Conservation (phyloP, 108 stramenopile genomes). For the Skeletonema marinoi region DNA sequence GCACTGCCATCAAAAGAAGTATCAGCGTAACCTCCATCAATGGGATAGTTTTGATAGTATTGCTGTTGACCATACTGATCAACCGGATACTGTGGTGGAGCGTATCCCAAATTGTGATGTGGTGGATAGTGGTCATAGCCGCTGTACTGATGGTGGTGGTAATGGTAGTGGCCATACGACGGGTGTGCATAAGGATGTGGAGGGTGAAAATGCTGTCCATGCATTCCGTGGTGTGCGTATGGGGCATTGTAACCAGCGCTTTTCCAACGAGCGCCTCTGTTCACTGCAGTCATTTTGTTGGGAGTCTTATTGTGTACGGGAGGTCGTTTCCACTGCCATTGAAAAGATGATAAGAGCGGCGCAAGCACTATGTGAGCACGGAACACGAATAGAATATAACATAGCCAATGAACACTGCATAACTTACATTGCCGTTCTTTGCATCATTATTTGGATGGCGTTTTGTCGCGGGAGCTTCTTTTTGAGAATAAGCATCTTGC, state of each 20-base stretch:
- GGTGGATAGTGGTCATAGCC: conserved; percentile 28
- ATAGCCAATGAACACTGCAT: neutral
- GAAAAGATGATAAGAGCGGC: neutral
- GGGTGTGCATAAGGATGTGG: conserved; percentile 8
- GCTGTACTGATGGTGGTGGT: conserved; percentile 16
- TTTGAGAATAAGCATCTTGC: conserved; percentile 33
- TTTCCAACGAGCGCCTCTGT: conserved; percentile 14
- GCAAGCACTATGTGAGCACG: neutral
- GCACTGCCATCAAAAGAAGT: conserved; percentile 28
- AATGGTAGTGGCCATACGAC: conserved; percentile 20
- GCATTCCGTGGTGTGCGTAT: conserved; percentile 23
- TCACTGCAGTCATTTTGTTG: neutral
- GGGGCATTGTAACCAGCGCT: conserved; percentile 10
- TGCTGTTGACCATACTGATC: conserved; percentile 30
- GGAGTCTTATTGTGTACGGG: neutral
- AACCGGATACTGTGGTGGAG: conserved; percentile 17
- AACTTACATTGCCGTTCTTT: neutral
- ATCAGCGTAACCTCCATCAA: conserved; percentile 37
- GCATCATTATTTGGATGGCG: neutral
- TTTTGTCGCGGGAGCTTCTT: conserved; percentile 7
- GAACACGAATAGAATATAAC: neutral
- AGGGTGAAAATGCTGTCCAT: conserved; percentile 19
- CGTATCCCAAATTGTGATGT: conserved; percentile 28
- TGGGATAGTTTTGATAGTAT: conserved; percentile 32
- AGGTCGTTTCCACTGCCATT: neutral